These are phyloP conservation scores for Fusarium sarcochroum DNA, from an alignment of 2,329 filamentous ascomycete genomes.

Conservation along the genomic window DNA sequence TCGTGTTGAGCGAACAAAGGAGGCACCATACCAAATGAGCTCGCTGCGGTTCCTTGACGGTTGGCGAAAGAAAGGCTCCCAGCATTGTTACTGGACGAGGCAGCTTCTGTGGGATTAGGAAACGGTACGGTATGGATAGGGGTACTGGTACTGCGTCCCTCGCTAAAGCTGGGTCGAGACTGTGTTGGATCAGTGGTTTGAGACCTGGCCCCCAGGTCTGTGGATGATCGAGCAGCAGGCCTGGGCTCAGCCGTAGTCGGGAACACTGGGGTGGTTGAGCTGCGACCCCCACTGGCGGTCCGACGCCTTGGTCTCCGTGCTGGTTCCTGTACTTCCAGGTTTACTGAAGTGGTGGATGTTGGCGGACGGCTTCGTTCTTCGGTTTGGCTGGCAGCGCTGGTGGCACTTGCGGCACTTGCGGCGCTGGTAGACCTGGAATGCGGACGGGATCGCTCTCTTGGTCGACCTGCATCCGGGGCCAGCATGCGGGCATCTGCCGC, in stretches of 20 bases:
- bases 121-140: constrained; percentile 50
- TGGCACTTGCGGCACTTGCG: constrained; percentile 45
- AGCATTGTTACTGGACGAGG: constrained; percentile 22
- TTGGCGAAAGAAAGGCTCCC: constrained; percentile 57
- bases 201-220: constrained; percentile 69
- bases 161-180: constrained; percentile 58
- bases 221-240: constrained; percentile 73
- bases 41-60: constrained; percentile 49
- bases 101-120: constrained; percentile 43
- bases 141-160: constrained; percentile 60
- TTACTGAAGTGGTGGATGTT: constrained; percentile 48
- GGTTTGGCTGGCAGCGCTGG: constrained; percentile 58
- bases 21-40: constrained; percentile 9
- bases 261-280: constrained; percentile 64
- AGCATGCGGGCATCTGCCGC: constrained; percentile 48
- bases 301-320: constrained; percentile 59
- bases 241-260: constrained; percentile 60
- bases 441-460: constrained; percentile 55
- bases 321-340: constrained; percentile 52
- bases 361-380: constrained; percentile 69
- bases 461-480: constrained; percentile 46
- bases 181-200: constrained; percentile 56
- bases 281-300: constrained; percentile 69
- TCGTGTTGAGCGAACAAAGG: constrained; percentile 41
- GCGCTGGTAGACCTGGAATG: constrained; percentile 64